Evolutionary conservation across 2,329 filamentous ascomycete genomes (phyloP).

Genomic region (Trichoderma oligosporum): DNA sequence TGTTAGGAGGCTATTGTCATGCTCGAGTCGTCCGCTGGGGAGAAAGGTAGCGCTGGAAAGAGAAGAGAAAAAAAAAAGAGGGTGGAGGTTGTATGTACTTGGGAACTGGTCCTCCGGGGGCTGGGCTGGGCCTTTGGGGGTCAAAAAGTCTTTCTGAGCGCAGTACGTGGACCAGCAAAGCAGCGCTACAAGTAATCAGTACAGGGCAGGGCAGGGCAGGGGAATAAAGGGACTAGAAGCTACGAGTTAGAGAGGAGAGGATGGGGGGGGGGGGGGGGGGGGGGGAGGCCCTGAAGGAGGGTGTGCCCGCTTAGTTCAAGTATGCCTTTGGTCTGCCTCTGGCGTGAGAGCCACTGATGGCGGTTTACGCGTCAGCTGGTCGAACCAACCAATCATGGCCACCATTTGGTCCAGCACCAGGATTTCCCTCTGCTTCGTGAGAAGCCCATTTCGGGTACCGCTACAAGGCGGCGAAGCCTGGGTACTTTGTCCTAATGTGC

Average conservation of each 20-base stretch:
- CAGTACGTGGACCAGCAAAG: conserved; percentile 1
- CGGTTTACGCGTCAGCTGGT: conserved; percentile 40
- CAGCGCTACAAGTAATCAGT: conserved; percentile 1
- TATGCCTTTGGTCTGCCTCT: conserved; percentile 27
- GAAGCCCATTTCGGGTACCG: conserved; percentile 26
- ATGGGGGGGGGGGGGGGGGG: no score
- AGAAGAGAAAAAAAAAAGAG: neutral
- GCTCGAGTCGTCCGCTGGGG: conserved; percentile 7
- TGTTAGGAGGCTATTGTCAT: conserved; percentile 2
- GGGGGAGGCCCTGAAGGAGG: conserved; percentile 30
- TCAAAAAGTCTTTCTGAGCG: neutral
- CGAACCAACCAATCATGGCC: conserved; percentile 30
- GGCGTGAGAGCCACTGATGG: conserved; percentile 24
- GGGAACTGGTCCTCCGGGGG: neutral
- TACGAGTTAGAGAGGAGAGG: no score
- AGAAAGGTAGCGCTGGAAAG: neutral
- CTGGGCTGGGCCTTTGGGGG: conserved; percentile 13
- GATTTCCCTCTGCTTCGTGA: conserved; percentile 22
- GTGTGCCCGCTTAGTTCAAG: conserved; percentile 30
- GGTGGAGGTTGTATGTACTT: conserved; percentile 14
- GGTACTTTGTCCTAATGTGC: conserved; percentile 21
- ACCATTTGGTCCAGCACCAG: conserved; percentile 23
- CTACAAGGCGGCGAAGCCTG: conserved; percentile 23
- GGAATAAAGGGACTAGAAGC: conserved; percentile 29
- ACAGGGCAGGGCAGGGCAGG: conserved; percentile 22